Percentiles rank a stretch among this genome's conserved stretches.
These are phyloP conservation scores for Trypethelium eluteriae DNA, from an alignment of 495 filamentous ascomycete species.

Conservation along the genomic window DNA sequence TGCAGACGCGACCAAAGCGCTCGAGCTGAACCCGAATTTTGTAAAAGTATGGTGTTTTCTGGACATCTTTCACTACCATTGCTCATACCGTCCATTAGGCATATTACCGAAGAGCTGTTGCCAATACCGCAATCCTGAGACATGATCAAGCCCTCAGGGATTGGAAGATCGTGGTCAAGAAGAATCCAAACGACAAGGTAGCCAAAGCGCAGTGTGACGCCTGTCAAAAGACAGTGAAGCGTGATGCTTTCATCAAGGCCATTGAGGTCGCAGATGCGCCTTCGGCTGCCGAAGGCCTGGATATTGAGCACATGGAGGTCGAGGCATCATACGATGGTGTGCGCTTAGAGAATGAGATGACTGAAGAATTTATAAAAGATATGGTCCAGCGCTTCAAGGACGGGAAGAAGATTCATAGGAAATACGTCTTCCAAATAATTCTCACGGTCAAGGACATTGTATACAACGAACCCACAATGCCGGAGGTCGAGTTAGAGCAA, in stretches of 20 bases:
- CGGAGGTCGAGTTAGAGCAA: conserved; percentile 74
- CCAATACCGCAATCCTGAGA: conserved; percentile 80
- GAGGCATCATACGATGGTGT: conserved; percentile 82
- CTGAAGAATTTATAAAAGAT: conserved; percentile 89
- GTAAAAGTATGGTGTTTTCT: conserved; percentile 55
- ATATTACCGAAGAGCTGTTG: conserved; percentile 88
- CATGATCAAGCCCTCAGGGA: conserved; percentile 82
- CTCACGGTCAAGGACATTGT: conserved; percentile 82
- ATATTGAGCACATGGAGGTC: conserved; percentile 75
- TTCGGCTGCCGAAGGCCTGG: conserved; percentile 81
- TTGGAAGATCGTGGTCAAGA: conserved; percentile 83
- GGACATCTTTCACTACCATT: background rate
- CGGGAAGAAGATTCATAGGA: conserved; percentile 88
- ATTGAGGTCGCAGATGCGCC: conserved; percentile 90
- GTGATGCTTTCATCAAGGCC: conserved; percentile 83
- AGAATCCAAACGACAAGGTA: conserved; percentile 78
- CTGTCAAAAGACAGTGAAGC: conserved; percentile 85
- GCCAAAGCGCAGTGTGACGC: conserved; percentile 83
- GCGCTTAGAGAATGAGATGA: conserved; percentile 74
- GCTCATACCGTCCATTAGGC: conserved; percentile 48
- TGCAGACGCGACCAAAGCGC: conserved; percentile 84
- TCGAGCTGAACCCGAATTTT: conserved; percentile 81
- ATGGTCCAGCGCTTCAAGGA: conserved; percentile 95
- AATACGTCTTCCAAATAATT: conserved; percentile 96
- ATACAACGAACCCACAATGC: conserved; percentile 91